These are phyloP conservation scores for Solanum chilense DNA, from an alignment of 257 asterid species.

Conservation along the genomic window DNA sequence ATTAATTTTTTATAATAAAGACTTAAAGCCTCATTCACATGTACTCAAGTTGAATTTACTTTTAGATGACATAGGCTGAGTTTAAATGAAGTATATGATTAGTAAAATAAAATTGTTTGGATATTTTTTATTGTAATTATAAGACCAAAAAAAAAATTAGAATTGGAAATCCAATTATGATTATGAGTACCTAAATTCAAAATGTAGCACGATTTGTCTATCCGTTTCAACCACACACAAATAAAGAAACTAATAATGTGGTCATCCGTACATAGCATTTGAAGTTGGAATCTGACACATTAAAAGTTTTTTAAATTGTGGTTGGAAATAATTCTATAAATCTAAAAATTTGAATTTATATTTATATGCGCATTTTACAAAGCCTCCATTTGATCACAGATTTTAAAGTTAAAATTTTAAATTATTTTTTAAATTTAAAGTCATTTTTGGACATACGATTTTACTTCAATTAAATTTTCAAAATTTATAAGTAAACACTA, in stretches of 20 bases:
- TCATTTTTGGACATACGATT: background rate
- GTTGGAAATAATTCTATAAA: background rate
- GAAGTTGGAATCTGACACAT: background rate
- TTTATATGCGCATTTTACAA: too few species aligned
- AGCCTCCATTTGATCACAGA: background rate
- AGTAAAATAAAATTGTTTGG: background rate
- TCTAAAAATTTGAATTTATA: too few species aligned
- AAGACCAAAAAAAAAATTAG: background rate
- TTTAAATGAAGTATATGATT: background rate
- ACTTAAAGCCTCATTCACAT: too few species aligned
- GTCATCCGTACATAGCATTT: background rate
- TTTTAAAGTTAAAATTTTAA: too few species aligned
- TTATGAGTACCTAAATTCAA: background rate
- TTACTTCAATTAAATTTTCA: background rate
- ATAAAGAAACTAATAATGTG: background rate
- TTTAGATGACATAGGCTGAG: background rate
- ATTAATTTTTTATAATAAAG: background rate
- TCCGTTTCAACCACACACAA: background rate
- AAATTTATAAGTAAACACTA: background rate
- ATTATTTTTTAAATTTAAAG: too few species aligned
- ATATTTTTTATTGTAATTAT: background rate
- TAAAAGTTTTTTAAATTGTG: background rate
- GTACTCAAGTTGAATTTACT: background rate
- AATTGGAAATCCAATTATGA: background rate
- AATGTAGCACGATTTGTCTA: background rate